Evolutionary conservation across 2,329 filamentous ascomycete genomes (phyloP).

Genomic region (Fusarium duplospermum): DNA sequence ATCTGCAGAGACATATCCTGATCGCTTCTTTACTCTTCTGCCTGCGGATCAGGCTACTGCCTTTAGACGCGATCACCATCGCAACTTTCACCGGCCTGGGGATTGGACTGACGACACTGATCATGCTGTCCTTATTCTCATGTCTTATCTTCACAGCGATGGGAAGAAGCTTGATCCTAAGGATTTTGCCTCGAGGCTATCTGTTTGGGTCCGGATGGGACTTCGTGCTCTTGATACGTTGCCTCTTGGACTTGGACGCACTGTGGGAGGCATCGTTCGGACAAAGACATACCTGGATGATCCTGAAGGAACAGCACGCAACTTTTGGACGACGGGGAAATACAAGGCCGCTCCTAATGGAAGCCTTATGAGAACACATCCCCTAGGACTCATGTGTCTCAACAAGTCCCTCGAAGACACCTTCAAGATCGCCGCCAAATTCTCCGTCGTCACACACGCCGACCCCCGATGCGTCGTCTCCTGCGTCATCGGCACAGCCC

Average conservation of each 20-base stretch:
- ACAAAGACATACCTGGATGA: constrained; percentile 52
- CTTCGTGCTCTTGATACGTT: constrained; percentile 58
- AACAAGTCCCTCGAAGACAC: constrained; percentile 54
- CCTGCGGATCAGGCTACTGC: constrained; percentile 52
- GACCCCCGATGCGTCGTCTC: constrained; percentile 64
- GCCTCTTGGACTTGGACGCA: constrained; percentile 60
- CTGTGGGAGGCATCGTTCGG: constrained; percentile 58
- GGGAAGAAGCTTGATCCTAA: constrained; percentile 50
- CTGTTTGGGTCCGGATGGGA: constrained; percentile 60
- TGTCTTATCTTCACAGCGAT: constrained; percentile 60
- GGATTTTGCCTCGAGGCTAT: constrained; percentile 59
- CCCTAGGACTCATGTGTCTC: constrained; percentile 61
- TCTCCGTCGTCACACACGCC: constrained; percentile 60
- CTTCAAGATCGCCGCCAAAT: constrained; percentile 55
- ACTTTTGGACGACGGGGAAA: constrained; percentile 54
- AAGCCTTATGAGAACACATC: constrained; percentile 64
- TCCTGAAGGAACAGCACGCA: constrained; percentile 54
- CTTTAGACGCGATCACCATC: constrained; percentile 57
- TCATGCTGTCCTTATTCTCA: constrained; percentile 61
- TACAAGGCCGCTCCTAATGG: constrained; percentile 61
- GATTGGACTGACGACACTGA: constrained; percentile 69
- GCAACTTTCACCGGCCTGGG: constrained; percentile 54
- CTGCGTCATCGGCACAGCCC: constrained; percentile 59
- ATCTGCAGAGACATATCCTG: constrained; percentile 51
- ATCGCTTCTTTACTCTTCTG: constrained; percentile 53